phyloP scores from a whole-genome alignment of 192 early-diverging fungal species.

The Coemansia guatemalensis region DNA sequence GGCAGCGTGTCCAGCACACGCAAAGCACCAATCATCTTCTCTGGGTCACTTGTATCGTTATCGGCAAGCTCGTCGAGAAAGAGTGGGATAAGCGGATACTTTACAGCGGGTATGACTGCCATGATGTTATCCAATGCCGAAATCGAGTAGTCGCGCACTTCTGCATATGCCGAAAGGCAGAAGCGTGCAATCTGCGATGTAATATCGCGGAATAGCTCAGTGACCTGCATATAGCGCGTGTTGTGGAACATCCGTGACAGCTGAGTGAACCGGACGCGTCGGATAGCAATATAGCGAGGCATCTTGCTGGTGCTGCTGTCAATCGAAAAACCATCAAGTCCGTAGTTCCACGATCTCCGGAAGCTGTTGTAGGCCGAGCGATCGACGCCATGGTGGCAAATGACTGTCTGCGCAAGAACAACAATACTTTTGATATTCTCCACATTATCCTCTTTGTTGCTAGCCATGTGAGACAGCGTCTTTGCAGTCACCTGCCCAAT shows the following conservation, averaged over 20 bases:
- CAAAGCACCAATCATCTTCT: constrained; percentile 50
- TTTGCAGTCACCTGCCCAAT: constrained; percentile 58
- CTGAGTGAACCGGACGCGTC: constrained; percentile 23
- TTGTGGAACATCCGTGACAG: constrained; percentile 44
- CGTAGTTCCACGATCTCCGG: constrained; percentile 29
- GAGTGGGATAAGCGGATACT: constrained; percentile 41
- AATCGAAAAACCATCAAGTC: constrained; percentile 37
- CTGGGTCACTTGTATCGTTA: constrained; percentile 38
- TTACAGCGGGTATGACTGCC: constrained; percentile 26
- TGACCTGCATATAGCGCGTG: constrained; percentile 27
- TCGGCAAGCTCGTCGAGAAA: constrained; percentile 40
- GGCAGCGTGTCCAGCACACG: constrained; percentile 33
- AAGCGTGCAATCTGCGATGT: constrained; percentile 26
- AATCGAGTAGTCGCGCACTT: constrained; percentile 40
- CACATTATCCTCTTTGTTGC: constrained; percentile 69
- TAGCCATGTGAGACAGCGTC: constrained; percentile 46
- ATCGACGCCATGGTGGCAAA: constrained; percentile 44
- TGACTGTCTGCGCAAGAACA: constrained; percentile 46
- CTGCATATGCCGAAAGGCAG: constrained; percentile 45
- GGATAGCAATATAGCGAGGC: constrained; percentile 34
- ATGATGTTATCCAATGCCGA: constrained; percentile 34
- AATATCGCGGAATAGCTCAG: constrained; percentile 21
- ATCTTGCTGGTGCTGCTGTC: constrained; percentile 25
- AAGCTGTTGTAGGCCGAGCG: constrained; percentile 4
- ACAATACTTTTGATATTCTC: constrained; percentile 71